These are phyloP conservation scores for Acanthamoeba triangularis DNA, from an alignment of 208 protist genomes.

Conservation along the genomic window DNA sequence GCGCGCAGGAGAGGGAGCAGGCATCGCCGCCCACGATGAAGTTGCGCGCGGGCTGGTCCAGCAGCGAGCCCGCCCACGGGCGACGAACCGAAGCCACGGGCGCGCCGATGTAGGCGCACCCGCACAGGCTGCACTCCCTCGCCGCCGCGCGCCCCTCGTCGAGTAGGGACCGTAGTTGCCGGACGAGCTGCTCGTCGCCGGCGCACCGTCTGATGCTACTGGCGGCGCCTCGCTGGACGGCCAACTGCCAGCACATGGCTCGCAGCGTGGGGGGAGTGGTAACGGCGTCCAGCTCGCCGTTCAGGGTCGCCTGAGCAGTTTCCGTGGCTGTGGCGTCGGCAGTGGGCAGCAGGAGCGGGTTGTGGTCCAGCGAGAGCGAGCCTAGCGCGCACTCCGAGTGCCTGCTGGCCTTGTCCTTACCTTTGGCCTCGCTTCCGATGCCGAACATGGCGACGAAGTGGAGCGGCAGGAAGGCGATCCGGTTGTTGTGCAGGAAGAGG, in stretches of 20 bases:
- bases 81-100: background rate
- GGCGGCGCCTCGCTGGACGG: background rate
- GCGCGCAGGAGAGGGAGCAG: background rate
- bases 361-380: background rate
- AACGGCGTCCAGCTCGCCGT: background rate
- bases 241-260: slow-evolving; percentile 5
- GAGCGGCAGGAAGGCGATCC: background rate
- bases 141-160: background rate
- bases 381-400: background rate
- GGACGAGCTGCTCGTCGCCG: too few species aligned
- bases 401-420: background rate
- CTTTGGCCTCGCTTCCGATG: background rate
- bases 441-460: background rate
- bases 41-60: background rate
- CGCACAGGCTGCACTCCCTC: slow-evolving; percentile 19
- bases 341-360: background rate
- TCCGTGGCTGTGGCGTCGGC: background rate
- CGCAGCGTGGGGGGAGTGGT: background rate
- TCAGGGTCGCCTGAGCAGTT: background rate
- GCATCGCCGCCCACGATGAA: background rate
- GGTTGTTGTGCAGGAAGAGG: slow-evolving; percentile 16
- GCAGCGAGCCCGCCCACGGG: background rate
- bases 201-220: background rate
- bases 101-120: background rate
- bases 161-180: background rate